These are phyloP conservation scores for Knoxdaviesia proteae DNA, from an alignment of 2,329 filamentous ascomycete species.

Conservation along the genomic window DNA sequence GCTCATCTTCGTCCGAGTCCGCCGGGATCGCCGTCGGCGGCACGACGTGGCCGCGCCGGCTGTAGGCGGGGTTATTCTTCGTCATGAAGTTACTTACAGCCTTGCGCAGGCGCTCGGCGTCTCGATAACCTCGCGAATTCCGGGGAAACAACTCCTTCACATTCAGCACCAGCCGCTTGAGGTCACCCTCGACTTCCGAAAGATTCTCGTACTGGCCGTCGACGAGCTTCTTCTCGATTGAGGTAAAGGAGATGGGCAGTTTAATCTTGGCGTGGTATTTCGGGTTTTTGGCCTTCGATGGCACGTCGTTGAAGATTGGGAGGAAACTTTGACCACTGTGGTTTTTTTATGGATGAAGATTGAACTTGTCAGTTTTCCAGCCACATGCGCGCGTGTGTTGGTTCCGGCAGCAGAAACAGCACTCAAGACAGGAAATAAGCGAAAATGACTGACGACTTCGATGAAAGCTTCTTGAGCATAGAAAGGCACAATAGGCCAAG, in stretches of 20 bases:
- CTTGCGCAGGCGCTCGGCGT: conserved; percentile 74
- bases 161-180: conserved; percentile 75
- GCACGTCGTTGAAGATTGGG: too few species aligned
- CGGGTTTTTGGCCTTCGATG: conserved; percentile 21
- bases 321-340: too few species aligned
- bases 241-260: conserved; percentile 60
- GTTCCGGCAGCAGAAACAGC: too few species aligned
- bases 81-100: conserved; percentile 76
- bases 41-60: conserved; percentile 43
- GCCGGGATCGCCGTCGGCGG: conserved; percentile 52
- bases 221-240: conserved; percentile 55
- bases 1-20: conserved; percentile 15
- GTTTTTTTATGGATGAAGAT: too few species aligned
- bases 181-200: conserved; percentile 59
- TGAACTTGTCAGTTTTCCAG: too few species aligned
- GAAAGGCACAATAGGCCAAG: too few species aligned
- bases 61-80: conserved; percentile 68
- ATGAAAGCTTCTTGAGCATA: too few species aligned
- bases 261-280: conserved; percentile 62
- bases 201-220: conserved; percentile 48
- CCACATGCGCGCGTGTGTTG: too few species aligned
- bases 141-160: conserved; percentile 69
- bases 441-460: too few species aligned
- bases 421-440: too few species aligned
- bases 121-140: conserved; percentile 51